Evolutionary conservation across 768 basidiomycete species (phyloP).

Genomic region (Amylocystis lapponica): DNA sequence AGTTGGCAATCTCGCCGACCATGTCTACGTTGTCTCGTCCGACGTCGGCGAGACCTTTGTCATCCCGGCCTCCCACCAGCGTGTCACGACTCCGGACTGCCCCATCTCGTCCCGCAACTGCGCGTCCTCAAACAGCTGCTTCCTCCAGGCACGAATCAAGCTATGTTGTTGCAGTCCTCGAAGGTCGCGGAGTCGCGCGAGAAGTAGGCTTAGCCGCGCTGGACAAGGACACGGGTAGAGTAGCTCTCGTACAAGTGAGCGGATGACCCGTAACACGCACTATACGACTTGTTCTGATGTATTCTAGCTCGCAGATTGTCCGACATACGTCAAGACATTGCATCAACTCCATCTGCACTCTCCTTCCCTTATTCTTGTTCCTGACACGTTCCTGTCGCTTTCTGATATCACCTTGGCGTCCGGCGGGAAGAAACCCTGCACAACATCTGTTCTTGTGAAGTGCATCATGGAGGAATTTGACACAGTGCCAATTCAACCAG

Average conservation of each 20-base stretch:
- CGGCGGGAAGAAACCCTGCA: constrained; percentile 36
- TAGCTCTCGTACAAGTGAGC: constrained; percentile 72
- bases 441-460: constrained; percentile 62
- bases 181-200: constrained; percentile 71
- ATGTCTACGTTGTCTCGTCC: constrained; percentile 7
- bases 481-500: constrained; percentile 57
- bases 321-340: constrained; percentile 84
- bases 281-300: not conserved
- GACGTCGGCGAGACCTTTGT: not conserved
- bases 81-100: constrained; percentile 45
- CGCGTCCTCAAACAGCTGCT: constrained; percentile 60
- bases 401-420: constrained; percentile 43
- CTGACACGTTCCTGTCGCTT: constrained; percentile 70
- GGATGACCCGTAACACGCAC: too few species aligned
- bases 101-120: constrained; percentile 51
- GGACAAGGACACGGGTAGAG: constrained; percentile 72
- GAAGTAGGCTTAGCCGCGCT: constrained; percentile 87
- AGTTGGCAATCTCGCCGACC: too few species aligned
- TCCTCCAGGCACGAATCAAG: constrained; percentile 55
- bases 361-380: constrained; percentile 69
- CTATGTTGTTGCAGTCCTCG: constrained; percentile 64
- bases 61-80: constrained; percentile 19
- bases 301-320: constrained; percentile 71
- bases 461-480: constrained; percentile 74
- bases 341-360: constrained; percentile 79